Conservation (phyloP, 768 basidiomycete genomes). For the Serendipita indica region DNA sequence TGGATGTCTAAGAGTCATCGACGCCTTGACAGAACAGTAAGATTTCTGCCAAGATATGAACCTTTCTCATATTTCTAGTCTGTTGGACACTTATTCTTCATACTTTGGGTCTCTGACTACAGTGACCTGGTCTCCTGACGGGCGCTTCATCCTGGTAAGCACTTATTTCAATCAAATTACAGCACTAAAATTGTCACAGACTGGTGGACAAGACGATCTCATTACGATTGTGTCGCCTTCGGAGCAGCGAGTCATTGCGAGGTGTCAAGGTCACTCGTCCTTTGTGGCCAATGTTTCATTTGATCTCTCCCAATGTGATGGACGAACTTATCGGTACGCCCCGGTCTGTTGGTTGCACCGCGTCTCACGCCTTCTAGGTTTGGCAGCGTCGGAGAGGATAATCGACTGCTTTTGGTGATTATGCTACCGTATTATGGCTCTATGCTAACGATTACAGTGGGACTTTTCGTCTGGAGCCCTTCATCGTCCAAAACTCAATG, state of each 20-base stretch:
- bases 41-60: constrained; percentile 18
- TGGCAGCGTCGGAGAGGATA: constrained; percentile 93
- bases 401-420: constrained; percentile 75
- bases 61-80: constrained; percentile 28
- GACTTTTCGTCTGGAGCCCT: constrained; percentile 83
- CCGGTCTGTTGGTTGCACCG: background rate
- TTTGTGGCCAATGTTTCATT: constrained; percentile 85
- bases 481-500: constrained; percentile 73
- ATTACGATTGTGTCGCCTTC: constrained; percentile 88
- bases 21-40: constrained; percentile 74
- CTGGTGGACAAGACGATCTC: constrained; percentile 94
- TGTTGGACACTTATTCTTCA: constrained; percentile 87
- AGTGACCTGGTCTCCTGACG: constrained; percentile 91
- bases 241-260: constrained; percentile 86
- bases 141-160: constrained; percentile 71
- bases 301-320: constrained; percentile 77
- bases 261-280: constrained; percentile 93
- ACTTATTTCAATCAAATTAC: constrained; percentile 5
- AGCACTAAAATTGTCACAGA: constrained; percentile 30
- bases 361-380: constrained; percentile 27
- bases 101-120: constrained; percentile 89
- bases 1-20: constrained; percentile 79
- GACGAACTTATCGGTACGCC: constrained; percentile 63
- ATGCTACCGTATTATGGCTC: constrained; percentile 13
- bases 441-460: constrained; percentile 42